A percentile compares a stretch with the other conserved stretches of the same genome.
Evolutionary conservation across 2,329 filamentous ascomycete genomes (phyloP).

Genomic region (Cladosporium sp.): DNA sequence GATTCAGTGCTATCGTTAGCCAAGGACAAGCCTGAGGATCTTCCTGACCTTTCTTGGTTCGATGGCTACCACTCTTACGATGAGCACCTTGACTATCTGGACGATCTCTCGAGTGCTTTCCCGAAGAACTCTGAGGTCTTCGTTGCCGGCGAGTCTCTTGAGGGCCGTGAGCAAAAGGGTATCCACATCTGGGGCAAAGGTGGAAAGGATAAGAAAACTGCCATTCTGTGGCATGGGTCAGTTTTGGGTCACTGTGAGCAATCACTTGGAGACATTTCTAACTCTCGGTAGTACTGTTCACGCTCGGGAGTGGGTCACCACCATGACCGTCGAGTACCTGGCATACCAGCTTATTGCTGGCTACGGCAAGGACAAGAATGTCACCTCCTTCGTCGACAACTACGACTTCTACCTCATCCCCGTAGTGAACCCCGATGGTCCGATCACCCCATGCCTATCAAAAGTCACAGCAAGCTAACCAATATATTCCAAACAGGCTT

Average conservation of each 20-base stretch:
- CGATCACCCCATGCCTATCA: neutral
- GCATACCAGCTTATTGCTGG: slow-evolving; percentile 29
- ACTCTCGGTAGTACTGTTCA: slow-evolving; percentile 18
- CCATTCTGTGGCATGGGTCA: slow-evolving; percentile 28
- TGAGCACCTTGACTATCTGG: slow-evolving; percentile 29
- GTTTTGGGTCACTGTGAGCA: neutral
- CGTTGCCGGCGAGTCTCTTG: slow-evolving; percentile 25
- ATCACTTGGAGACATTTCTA: neutral
- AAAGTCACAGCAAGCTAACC: neutral
- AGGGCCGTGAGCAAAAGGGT: slow-evolving; percentile 29
- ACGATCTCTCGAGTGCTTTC: slow-evolving; percentile 27
- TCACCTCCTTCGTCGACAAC: slow-evolving; percentile 24
- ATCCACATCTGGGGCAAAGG: slow-evolving; percentile 29
- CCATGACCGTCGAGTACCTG: slow-evolving; percentile 31
- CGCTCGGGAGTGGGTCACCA: slow-evolving; percentile 31
- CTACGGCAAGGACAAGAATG: slow-evolving; percentile 23
- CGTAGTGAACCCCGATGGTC: slow-evolving; percentile 37
- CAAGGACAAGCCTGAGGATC: slow-evolving; percentile 15
- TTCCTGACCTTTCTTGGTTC: slow-evolving; percentile 27
- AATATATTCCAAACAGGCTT: slow-evolving; percentile 43
- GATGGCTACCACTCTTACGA: slow-evolving; percentile 29
- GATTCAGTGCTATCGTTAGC: slow-evolving; percentile 13
- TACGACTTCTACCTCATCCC: slow-evolving; percentile 30
- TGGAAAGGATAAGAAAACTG: slow-evolving; percentile 24
- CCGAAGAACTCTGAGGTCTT: slow-evolving; percentile 27